phyloP scores from a whole-genome alignment of 1,139 yeast species.

The Debaryomycetaceae sp. region DNA sequence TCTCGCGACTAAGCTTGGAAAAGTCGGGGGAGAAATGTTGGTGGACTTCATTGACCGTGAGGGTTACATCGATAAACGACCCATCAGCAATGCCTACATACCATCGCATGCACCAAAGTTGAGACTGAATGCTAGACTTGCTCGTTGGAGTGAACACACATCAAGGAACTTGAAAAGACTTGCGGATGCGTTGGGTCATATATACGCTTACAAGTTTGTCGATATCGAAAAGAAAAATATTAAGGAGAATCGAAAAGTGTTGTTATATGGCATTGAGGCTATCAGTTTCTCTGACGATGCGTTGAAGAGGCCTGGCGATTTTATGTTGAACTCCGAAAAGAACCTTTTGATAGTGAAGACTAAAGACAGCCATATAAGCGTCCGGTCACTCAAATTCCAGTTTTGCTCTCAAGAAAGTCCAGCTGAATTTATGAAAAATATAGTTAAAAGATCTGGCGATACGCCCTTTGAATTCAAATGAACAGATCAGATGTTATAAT shows the following conservation, averaged over 20 bases:
- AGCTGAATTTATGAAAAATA: conserved; percentile 31
- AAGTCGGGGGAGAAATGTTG: conserved; percentile 59
- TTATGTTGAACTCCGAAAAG: conserved; percentile 20
- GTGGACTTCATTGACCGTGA: conserved; percentile 36
- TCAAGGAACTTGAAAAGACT: conserved; percentile 41
- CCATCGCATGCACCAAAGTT: conserved; percentile 61
- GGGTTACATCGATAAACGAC: conserved; percentile 22
- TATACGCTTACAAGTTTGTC: conserved; percentile 46
- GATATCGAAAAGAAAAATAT: conserved; percentile 25
- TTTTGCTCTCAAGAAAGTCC: conserved; percentile 49
- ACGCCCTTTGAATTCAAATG: neutral
- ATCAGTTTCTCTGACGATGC: neutral
- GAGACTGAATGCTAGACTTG: conserved; percentile 31
- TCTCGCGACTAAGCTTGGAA: conserved; percentile 50
- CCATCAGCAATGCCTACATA: conserved; percentile 20
- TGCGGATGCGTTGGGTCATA: conserved; percentile 56
- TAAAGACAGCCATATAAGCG: conserved; percentile 36
- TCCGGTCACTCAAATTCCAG: conserved; percentile 47
- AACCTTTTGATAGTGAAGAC: conserved; percentile 38
- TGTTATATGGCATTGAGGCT: neutral
- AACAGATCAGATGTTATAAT: neutral
- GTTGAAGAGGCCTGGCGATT: conserved; percentile 37
- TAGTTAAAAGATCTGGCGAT: conserved; percentile 46
- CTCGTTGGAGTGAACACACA: conserved; percentile 42
- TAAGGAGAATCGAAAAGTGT: conserved; percentile 39